Percentiles rank a stretch among this genome's conserved stretches.
Conservation (phyloP, 805 yeast genomes). For the Candida schatavii region DNA sequence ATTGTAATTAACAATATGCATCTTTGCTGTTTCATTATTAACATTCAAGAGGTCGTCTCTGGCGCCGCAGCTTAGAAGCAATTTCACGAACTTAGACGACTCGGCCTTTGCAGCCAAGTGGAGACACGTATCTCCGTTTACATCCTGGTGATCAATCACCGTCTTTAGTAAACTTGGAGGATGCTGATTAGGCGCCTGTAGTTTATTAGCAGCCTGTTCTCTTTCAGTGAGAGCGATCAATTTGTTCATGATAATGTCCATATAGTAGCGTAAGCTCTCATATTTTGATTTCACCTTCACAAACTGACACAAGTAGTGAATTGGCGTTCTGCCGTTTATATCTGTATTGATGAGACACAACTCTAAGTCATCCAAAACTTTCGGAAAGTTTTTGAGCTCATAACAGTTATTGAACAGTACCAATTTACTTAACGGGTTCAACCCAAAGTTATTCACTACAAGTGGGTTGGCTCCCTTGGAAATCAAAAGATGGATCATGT, state of each 20-base stretch:
- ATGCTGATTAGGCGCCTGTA: slow-evolving; percentile 35
- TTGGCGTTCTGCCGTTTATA: slow-evolving; percentile 65
- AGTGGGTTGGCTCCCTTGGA: slow-evolving; percentile 69
- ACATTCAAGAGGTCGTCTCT: slow-evolving; percentile 47
- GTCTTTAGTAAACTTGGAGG: slow-evolving; percentile 59
- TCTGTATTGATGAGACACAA: slow-evolving; percentile 80
- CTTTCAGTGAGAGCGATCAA: slow-evolving; percentile 46
- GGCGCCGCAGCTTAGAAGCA: slow-evolving; percentile 84
- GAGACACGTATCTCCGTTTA: slow-evolving; percentile 79
- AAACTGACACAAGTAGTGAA: slow-evolving; percentile 80
- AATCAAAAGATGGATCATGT: slow-evolving; percentile 71
- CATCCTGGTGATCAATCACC: slow-evolving; percentile 74
- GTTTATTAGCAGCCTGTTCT: slow-evolving; percentile 17
- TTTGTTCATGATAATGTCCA: slow-evolving; percentile 72
- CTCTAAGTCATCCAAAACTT: slow-evolving; percentile 69
- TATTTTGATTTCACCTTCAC: slow-evolving; percentile 64
- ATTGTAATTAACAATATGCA: slow-evolving; percentile 40
- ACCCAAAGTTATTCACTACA: slow-evolving; percentile 60
- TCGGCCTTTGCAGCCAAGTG: slow-evolving; percentile 76
- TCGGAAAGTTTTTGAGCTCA: slow-evolving; percentile 75
- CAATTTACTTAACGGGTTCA: slow-evolving; percentile 83
- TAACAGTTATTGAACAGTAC: slow-evolving; percentile 86
- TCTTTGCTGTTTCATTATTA: slow-evolving; percentile 42
- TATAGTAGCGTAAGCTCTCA: slow-evolving; percentile 80
- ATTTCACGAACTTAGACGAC: slow-evolving; percentile 68